Evolutionary conservation across 768 basidiomycete species (phyloP), one percentile per base, ranked within the genome.

Genomic region (Tephrocybe sp.): DNA sequence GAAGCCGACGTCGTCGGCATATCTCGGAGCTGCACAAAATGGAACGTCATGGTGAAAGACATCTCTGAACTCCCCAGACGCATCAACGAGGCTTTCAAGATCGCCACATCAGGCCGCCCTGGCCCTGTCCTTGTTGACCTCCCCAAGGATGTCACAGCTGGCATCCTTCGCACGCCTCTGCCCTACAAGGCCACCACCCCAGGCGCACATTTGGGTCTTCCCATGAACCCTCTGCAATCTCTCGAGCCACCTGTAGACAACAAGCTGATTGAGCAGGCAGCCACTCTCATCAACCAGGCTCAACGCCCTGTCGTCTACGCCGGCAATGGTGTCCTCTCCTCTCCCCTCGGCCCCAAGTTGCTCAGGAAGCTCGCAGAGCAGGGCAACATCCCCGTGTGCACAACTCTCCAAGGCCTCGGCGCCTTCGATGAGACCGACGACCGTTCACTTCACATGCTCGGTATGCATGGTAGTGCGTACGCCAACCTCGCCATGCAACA

Each of bases 21-120:
- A 69, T 97, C 95, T 25, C 80, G 96, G 45, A 86, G 87, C 61
- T 99, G 97, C 74, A 98, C 97, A 21, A 99, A 98, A 68, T 98
- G 97, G 97, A 98, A 99, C 65, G 96, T 99, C 54, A 96, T 98
- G 94, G 92, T 98, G 45, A 98, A 98, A 71, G 95, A 95, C 64
- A 92, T 98, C 53, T 69, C 90, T 11, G 97, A 98, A 69, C 79
- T 98, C 2, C 97, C 97, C 12, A 77, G 96, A 37, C 80, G 97
- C 52, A 96, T 98, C 65, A 98, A 98, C 66, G 97, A 99, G 69
- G 97, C 97, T 0, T 98, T 99, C 83, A 97, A 98, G 70, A 98
- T 99, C 57, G 97, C 97, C 12, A 95, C 93, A 1, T 91, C 93
- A 6, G 97, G 97, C 0, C 85, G 97, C 24, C 97, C 97, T 0